Conservation (phyloP, 805 yeast genomes). For the Candida yuanshanica region DNA sequence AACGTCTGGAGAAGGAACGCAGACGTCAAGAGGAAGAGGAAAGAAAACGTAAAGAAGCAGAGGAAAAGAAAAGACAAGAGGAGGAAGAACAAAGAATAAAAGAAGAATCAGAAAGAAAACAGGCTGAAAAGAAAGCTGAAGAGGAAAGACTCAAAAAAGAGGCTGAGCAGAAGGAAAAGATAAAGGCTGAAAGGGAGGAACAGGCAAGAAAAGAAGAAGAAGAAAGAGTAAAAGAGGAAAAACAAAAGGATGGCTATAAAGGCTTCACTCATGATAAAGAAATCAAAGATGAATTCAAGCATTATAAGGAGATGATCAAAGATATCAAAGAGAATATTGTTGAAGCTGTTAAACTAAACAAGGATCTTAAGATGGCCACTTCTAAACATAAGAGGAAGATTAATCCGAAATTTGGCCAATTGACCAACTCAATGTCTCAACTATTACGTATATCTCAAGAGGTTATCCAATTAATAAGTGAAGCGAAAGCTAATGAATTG, state of each 20-base stretch:
- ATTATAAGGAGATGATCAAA: slow-evolving; percentile 45
- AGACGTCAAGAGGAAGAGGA: neutral
- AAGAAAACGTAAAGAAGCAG: neutral
- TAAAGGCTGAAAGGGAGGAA: slow-evolving; percentile 17
- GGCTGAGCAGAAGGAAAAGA: slow-evolving; percentile 18
- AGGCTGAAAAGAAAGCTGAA: slow-evolving; percentile 18
- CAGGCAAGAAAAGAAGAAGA: slow-evolving; percentile 8
- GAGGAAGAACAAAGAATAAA: neutral
- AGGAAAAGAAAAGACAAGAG: neutral
- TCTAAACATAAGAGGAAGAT: slow-evolving; percentile 65
- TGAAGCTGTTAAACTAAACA: slow-evolving; percentile 46
- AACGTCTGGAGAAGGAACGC: neutral
- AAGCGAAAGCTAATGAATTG: slow-evolving; percentile 42
- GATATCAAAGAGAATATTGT: slow-evolving; percentile 59
- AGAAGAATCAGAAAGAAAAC: neutral
- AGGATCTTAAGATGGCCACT: slow-evolving; percentile 47
- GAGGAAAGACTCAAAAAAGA: slow-evolving; percentile 20
- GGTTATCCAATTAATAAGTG: slow-evolving; percentile 42
- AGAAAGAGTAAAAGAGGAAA: slow-evolving; percentile 7
- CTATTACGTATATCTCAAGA: slow-evolving; percentile 46
- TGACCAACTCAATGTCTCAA: slow-evolving; percentile 67
- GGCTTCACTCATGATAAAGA: slow-evolving; percentile 30
- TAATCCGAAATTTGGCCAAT: slow-evolving; percentile 88
- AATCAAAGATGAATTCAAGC: slow-evolving; percentile 39
- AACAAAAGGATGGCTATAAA: slow-evolving; percentile 19